Conservation (phyloP, 805 yeast species). For the Ogataea philodendri region DNA sequence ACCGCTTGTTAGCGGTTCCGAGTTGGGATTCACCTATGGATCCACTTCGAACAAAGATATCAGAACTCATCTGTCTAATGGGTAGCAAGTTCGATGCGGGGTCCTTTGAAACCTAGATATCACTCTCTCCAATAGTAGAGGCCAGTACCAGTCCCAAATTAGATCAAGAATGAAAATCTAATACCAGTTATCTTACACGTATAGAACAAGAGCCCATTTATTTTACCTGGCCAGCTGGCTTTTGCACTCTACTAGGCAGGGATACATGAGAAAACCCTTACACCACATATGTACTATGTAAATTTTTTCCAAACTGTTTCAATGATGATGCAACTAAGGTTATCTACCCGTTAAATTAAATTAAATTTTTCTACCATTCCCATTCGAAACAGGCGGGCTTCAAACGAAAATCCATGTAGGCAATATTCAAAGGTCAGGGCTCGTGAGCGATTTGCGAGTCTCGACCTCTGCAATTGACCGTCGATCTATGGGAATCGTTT, state of each 20-base stretch:
- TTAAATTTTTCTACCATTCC: too few species aligned
- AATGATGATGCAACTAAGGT: neutral
- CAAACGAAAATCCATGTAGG: conserved; percentile 8
- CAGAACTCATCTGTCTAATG: conserved; percentile 6
- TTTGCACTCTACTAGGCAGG: too few species aligned
- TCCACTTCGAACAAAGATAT: conserved; percentile 1
- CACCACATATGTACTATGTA: conserved; percentile 4
- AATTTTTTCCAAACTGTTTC: neutral
- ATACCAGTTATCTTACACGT: neutral
- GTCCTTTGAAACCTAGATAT: too few species aligned
- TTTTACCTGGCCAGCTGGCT: conserved; percentile 11
- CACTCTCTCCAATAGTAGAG: too few species aligned
- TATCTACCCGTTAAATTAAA: too few species aligned
- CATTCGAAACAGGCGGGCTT: too few species aligned
- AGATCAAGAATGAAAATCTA: too few species aligned
- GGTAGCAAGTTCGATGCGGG: too few species aligned
- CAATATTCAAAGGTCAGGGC: conserved; percentile 18
- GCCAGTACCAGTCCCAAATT: too few species aligned
- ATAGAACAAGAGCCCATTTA: conserved; percentile 1
- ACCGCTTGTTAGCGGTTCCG: conserved; percentile 7
- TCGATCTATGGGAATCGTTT: conserved; percentile 55
- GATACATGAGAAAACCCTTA: conserved; percentile 5
- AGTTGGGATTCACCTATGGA: conserved; percentile 6
- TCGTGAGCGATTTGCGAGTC: conserved; percentile 6
- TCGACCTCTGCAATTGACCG: conserved; percentile 19